phyloP scores from a whole-genome alignment of 2,329 filamentous ascomycete genomes.

The Coleophoma crateriformis region DNA sequence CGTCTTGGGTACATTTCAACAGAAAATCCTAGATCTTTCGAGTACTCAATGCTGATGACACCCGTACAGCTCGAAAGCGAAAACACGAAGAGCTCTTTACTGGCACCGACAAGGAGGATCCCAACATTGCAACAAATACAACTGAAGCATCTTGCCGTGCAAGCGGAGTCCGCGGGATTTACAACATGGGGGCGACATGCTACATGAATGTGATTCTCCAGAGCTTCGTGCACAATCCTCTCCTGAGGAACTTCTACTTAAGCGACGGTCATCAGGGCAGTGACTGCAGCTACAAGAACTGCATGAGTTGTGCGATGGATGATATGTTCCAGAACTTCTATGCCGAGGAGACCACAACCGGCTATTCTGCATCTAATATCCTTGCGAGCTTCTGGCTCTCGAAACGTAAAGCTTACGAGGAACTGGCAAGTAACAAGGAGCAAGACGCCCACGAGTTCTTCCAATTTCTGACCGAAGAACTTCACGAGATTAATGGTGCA shows the following conservation, averaged over 20 bases:
- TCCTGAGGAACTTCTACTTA: conserved; percentile 88
- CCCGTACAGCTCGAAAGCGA: conserved; percentile 56
- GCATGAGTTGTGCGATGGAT: conserved; percentile 66
- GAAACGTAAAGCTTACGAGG: conserved; percentile 65
- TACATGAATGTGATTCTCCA: conserved; percentile 97
- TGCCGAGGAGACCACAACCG: conserved; percentile 72
- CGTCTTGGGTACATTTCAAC: too few species aligned
- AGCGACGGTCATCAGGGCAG: conserved; percentile 79
- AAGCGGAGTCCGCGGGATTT: conserved; percentile 84
- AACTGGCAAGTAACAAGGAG: conserved; percentile 84
- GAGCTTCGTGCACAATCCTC: conserved; percentile 86
- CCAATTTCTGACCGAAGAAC: conserved; percentile 86
- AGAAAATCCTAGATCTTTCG: too few species aligned
- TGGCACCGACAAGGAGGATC: conserved; percentile 63
- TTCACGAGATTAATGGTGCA: conserved; percentile 73
- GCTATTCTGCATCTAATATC: conserved; percentile 85
- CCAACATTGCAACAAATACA: conserved; percentile 73
- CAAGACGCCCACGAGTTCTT: conserved; percentile 98
- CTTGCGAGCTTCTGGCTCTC: conserved; percentile 87
- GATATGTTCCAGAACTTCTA: conserved; percentile 71
- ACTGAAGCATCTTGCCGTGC: conserved; percentile 76
- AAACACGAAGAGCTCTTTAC: conserved; percentile 68
- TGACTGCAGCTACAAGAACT: conserved; percentile 62
- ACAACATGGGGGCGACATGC: conserved; percentile 97
- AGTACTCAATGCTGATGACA: neutral